Percentiles rank a stretch among this genome's conserved stretches.
Conservation (phyloP, 768 basidiomycete species). For the Rhizopogon vulgaris region DNA sequence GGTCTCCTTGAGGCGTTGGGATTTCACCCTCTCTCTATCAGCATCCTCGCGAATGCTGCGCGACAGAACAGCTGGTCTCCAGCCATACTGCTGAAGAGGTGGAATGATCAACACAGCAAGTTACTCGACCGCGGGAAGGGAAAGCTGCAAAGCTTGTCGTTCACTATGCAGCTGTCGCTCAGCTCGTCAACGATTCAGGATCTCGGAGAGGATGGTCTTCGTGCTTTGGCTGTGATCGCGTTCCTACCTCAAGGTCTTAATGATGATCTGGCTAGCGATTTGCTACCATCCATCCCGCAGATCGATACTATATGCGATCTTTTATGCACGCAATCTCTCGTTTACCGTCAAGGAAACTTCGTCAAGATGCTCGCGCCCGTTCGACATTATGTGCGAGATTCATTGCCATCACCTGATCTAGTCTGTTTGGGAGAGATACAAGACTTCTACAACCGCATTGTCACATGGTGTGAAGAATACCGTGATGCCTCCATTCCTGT, state of each 20-base stretch:
- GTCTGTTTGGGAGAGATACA: too few relatives aligned
- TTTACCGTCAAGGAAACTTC: not conserved
- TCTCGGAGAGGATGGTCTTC: not conserved
- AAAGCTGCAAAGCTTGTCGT: not conserved
- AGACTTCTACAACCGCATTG: not conserved
- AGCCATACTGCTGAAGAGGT: not conserved
- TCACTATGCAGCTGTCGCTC: not conserved
- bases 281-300: not conserved
- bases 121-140: too few relatives aligned
- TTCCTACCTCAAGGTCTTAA: conserved; percentile 1
- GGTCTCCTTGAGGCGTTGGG: too few relatives aligned
- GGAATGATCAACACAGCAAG: not conserved
- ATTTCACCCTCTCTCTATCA: not conserved
- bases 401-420: not conserved
- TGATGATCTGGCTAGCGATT: not conserved
- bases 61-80: not conserved
- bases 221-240: not conserved
- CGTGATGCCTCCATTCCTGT: not conserved
- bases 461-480: not conserved
- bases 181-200: not conserved
- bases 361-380: not conserved
- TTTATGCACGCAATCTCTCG: not conserved
- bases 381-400: not conserved
- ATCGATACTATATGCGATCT: not conserved
- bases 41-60: not conserved